Evolutionary conservation across 306 rosid species (phyloP).

Genomic region (Vachellia collinsii): DNA sequence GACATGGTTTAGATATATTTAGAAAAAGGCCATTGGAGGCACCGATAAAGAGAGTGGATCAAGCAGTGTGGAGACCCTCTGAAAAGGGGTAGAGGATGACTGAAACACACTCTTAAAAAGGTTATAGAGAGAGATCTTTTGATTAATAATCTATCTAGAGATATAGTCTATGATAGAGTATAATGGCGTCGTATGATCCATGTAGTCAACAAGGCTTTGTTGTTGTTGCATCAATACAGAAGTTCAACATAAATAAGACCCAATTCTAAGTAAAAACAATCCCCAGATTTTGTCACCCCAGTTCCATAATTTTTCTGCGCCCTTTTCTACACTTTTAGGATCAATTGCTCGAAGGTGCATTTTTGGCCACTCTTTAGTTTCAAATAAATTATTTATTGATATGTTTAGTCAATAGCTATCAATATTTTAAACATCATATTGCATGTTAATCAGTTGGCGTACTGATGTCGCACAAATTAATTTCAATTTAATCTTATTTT

Average conservation of each 20-base stretch:
- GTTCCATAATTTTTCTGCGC: neutral
- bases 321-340: neutral
- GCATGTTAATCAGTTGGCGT: neutral
- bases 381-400: conserved; percentile 1
- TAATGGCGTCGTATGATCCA: too few relatives aligned
- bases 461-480: neutral
- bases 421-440: neutral
- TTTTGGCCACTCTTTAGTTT: neutral
- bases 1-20: too few relatives aligned
- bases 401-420: neutral
- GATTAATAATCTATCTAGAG: too few relatives aligned
- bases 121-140: too few relatives aligned
- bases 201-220: too few relatives aligned
- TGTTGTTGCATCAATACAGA: neutral
- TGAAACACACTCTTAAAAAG: too few relatives aligned
- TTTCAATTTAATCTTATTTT: too few relatives aligned
- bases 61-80: too few relatives aligned
- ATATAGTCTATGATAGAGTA: too few relatives aligned
- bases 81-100: too few relatives aligned
- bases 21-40: too few relatives aligned
- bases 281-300: neutral
- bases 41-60: too few relatives aligned
- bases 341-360: neutral
- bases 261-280: neutral
- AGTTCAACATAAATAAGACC: neutral